Base-by-base conservation (phyloP, 108 stramenopile species). In the Aurantiochytrium sp. region DNA sequence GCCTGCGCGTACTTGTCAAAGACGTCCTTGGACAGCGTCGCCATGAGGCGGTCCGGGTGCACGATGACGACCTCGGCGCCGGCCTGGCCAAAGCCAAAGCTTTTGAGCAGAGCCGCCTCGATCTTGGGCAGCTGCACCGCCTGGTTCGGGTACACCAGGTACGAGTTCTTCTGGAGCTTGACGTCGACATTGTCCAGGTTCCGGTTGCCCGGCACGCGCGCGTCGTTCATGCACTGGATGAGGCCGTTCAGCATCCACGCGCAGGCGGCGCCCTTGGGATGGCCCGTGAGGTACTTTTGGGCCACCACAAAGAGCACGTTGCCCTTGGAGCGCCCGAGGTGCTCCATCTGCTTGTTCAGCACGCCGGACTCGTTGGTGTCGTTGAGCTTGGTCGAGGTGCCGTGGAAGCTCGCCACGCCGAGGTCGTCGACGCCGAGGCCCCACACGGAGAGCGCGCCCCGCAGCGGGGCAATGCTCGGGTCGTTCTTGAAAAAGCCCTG, bases 51-150 rank as follows among this genome's bases (percentile, higher is more conserved):
- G 87, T 85, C 34, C 53, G 87, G 87, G 15, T 88, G 87, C 31
- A 88, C 69, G 22, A 88, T 22, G 50, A 88, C 48, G 22, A 88
- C 37, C 73, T 88, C 87, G 36, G 53, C 87, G 21, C 87, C 87
- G 30, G 87, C 87, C 69, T 88, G 87, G 30, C 87, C 87, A 88
- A 88, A 88, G 6, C 87, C 87, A 87, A 88, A 88, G 69, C 69
- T 81, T 87, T 88, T 88, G 55, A 88, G 30, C 31, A 88, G 30
- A 30, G 73, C 87, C 12, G 87, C 68, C 31, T 39, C 27, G 39
- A 88, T 81, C 52, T 39, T 36, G 1, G 73, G 73, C 68, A 88
- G 42, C 69, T 85, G 5, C 17, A 88, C 36, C 31, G 69, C 6
- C 31, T 36, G 34, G 73, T 88, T 88, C n/a, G 73, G 68, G 87